Evolutionary conservation across 345 rosid genomes (phyloP).

Genomic region (Acer negundo): DNA sequence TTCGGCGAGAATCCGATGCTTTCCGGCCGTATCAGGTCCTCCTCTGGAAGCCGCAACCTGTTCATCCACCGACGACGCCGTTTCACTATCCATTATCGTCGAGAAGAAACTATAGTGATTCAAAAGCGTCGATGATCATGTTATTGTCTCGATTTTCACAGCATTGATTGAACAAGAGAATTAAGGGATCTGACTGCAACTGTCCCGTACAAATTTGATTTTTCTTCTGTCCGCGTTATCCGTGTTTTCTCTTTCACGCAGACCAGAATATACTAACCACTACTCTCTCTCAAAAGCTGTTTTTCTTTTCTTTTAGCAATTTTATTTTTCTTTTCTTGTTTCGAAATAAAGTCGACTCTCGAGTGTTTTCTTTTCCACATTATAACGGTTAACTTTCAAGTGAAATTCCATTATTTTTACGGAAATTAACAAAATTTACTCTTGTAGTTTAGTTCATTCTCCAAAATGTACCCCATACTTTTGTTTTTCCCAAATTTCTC

Average conservation of each 20-base stretch:
- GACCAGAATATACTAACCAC: constrained; percentile 4
- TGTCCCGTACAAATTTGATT: constrained; percentile 12
- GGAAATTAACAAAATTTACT: too few relatives aligned
- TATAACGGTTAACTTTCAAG: not conserved
- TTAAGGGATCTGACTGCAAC: constrained; percentile 14
- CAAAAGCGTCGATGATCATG: constrained; percentile 15
- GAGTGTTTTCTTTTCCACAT: not conserved
- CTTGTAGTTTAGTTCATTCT: too few relatives aligned
- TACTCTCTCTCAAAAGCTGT: constrained; percentile 20
- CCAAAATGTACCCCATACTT: too few relatives aligned
- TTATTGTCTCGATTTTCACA: not conserved
- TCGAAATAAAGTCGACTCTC: not conserved
- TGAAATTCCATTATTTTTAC: not conserved
- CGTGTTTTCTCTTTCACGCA: not conserved
- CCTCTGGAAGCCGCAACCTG: constrained; percentile 23
- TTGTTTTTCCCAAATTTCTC: too few relatives aligned
- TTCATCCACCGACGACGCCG: constrained; percentile 42
- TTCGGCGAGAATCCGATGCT: constrained; percentile 75
- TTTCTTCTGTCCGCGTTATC: not conserved
- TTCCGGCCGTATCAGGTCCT: constrained; percentile 60
- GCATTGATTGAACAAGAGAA: not conserved
- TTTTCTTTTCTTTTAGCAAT: constrained; percentile 15
- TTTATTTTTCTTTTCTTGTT: not conserved
- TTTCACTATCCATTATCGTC: constrained; percentile 40
- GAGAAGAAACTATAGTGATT: constrained; percentile 13